phyloP scores from a whole-genome alignment of 495 filamentous ascomycete species.

The Trichoderma erinaceum region DNA sequence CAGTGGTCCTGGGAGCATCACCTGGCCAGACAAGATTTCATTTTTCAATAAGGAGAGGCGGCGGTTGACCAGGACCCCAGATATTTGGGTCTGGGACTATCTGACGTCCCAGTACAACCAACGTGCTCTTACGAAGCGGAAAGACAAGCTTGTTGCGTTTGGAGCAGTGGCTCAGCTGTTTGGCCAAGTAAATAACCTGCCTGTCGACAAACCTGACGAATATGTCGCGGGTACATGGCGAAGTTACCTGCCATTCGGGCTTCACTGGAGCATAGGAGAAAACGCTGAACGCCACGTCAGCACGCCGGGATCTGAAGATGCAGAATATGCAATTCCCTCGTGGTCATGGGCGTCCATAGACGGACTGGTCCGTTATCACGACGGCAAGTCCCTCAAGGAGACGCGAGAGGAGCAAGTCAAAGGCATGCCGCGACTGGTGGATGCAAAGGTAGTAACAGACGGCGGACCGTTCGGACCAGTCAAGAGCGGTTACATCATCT shows the following conservation, averaged over 20 bases:
- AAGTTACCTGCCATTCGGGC: not conserved
- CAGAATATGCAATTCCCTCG: not conserved
- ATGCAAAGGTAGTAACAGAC: not conserved
- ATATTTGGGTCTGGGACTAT: not conserved
- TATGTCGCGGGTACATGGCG: constrained; percentile 7
- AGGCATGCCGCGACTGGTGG: constrained; percentile 12
- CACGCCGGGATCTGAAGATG: not conserved
- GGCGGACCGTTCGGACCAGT: not conserved
- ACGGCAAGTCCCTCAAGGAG: not conserved
- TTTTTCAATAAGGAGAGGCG: not conserved
- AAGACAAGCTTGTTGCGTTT: constrained; percentile 11
- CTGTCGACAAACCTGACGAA: not conserved
- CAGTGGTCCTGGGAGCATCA: not conserved
- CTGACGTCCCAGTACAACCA: not conserved
- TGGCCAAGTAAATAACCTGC: not conserved
- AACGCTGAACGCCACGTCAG: not conserved
- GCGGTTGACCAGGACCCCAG: not conserved
- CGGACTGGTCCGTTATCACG: constrained; percentile 9
- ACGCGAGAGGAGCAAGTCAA: not conserved
- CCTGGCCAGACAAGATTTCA: not conserved
- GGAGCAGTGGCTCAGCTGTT: not conserved
- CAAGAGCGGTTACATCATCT: not conserved
- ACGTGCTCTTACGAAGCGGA: not conserved
- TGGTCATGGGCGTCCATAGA: constrained; percentile 15
- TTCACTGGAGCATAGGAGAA: constrained; percentile 1